Evolutionary conservation across 371 early-diverging fungal species (phyloP).

Genomic region (Entomophthora muscae): DNA sequence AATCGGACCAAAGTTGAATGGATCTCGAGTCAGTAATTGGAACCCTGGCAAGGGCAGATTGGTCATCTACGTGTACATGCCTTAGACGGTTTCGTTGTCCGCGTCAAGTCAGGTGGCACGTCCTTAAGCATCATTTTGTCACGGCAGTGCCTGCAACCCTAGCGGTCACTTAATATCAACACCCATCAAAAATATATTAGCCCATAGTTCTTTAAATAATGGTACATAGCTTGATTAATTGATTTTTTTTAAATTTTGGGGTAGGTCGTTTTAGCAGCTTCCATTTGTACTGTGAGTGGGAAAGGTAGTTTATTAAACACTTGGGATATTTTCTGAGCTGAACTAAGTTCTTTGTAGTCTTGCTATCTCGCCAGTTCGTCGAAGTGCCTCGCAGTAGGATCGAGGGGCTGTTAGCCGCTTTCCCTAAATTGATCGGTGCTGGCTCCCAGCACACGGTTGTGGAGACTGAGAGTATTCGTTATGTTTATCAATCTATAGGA

Average conservation of each 20-base stretch:
- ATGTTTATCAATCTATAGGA: constrained; percentile 92
- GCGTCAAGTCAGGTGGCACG: no score
- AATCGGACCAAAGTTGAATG: no score
- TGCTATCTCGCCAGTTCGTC: constrained; percentile 90
- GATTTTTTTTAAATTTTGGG: not conserved
- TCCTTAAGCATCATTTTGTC: no score
- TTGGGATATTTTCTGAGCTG: not conserved
- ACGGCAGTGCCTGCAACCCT: no score
- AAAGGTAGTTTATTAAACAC: constrained; percentile 5
- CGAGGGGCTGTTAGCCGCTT: constrained; percentile 86
- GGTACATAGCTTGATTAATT: not conserved
- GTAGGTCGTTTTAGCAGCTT: constrained; percentile 9
- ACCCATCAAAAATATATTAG: no score
- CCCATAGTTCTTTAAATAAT: not conserved
- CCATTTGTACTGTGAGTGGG: constrained; percentile 8
- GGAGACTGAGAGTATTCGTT: constrained; percentile 91
- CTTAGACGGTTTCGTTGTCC: no score
- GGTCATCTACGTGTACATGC: no score
- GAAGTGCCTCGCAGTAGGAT: constrained; percentile 93
- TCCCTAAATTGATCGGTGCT: constrained; percentile 81
- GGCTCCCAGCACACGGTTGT: constrained; percentile 92
- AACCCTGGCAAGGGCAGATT: no score
- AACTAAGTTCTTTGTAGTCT: constrained; percentile 30
- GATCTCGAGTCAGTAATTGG: no score
- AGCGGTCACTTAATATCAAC: no score